Conservation (phyloP, 495 filamentous ascomycete genomes). For the Lepraria neglecta region DNA sequence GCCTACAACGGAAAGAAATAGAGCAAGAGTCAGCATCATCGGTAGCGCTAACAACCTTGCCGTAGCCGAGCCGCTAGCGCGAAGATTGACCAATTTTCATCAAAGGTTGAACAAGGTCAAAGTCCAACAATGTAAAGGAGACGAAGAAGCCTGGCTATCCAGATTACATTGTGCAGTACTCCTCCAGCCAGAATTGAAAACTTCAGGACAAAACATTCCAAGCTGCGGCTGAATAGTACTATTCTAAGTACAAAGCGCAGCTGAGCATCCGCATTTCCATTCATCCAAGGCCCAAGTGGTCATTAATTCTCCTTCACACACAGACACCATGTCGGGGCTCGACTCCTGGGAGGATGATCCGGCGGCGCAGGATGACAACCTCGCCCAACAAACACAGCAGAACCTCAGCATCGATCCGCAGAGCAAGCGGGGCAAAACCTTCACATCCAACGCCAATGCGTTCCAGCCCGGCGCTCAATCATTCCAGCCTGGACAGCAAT, state of each 20-base stretch:
- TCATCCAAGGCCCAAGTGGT: background rate
- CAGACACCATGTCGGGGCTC: constrained; percentile 65
- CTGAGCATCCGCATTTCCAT: background rate
- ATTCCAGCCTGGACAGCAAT: constrained; percentile 72
- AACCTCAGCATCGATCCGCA: constrained; percentile 66
- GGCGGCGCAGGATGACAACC: constrained; percentile 76
- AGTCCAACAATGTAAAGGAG: background rate
- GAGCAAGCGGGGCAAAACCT: constrained; percentile 38
- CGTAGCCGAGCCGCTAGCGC: constrained; percentile 12
- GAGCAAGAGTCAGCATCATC: constrained; percentile 13
- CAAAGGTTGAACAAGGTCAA: background rate
- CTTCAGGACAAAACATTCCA: background rate
- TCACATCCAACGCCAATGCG: constrained; percentile 68
- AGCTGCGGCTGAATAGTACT: background rate
- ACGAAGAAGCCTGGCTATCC: background rate
- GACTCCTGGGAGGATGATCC: constrained; percentile 97
- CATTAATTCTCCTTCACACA: too few relatives aligned
- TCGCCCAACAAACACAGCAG: constrained; percentile 71
- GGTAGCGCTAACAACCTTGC: constrained; percentile 10
- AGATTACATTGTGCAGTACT: too few relatives aligned
- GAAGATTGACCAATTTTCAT: constrained; percentile 2
- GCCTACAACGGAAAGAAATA: background rate
- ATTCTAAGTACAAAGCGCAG: background rate
- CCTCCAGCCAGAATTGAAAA: background rate
- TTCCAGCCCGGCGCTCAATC: constrained; percentile 73